Evolutionary conservation across 495 filamentous ascomycete species (phyloP).

Genomic region (Cercophora newfieldiana): DNA sequence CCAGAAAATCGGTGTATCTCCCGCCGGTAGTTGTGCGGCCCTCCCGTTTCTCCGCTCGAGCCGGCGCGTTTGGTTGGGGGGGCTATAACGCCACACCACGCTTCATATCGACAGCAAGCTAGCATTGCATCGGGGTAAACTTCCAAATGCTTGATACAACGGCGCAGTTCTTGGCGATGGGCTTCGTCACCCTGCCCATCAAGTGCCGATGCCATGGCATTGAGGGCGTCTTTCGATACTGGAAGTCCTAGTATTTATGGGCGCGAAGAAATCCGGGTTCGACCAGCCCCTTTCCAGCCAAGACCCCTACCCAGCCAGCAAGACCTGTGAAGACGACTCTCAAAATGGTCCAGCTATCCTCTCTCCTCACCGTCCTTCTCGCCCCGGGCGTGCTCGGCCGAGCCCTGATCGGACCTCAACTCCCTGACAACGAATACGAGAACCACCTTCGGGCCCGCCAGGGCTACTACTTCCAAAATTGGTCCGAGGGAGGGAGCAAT

Average conservation of each 20-base stretch:
- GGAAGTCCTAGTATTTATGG: background rate
- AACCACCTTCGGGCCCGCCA: slow-evolving; percentile 40
- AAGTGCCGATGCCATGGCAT: background rate
- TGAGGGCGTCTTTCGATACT: background rate
- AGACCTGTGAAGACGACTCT: background rate
- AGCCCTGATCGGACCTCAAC: background rate
- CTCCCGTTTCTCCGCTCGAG: background rate
- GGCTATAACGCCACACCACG: background rate
- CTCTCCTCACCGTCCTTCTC: background rate
- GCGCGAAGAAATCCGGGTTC: background rate
- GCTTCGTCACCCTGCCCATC: background rate
- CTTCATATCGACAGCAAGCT: background rate
- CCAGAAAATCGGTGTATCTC: background rate
- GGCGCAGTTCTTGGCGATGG: background rate
- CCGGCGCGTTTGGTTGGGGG: background rate
- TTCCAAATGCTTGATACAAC: background rate
- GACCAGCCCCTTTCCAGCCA: background rate
- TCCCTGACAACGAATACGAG: background rate
- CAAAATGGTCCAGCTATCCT: background rate
- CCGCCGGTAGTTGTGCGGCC: background rate
- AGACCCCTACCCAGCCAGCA: background rate
- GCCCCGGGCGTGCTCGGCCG: background rate
- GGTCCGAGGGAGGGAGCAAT: slow-evolving; percentile 56
- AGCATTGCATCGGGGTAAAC: background rate
- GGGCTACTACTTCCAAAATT: slow-evolving; percentile 63